Evolutionary conservation across 2,329 filamentous ascomycete species (phyloP).

Genomic region (Capronia coronata): DNA sequence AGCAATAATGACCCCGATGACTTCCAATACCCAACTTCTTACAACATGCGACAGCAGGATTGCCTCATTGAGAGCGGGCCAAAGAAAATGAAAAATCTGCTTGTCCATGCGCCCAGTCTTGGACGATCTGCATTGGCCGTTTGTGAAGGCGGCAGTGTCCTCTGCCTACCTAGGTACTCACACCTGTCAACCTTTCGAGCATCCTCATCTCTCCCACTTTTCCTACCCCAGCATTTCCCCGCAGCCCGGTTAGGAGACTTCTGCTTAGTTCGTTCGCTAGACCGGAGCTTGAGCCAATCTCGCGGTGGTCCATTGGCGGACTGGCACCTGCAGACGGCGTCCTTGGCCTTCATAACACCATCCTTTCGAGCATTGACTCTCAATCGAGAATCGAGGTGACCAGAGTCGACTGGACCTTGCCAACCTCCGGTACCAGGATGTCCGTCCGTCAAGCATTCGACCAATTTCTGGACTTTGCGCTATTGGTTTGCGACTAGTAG

Average conservation of each 20-base stretch:
- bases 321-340: background rate
- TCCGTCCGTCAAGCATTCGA: slow-evolving; percentile 7
- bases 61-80: background rate
- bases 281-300: slow-evolving; percentile 12
- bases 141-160: background rate
- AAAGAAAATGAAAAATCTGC: background rate
- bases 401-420: slow-evolving; percentile 13
- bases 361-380: slow-evolving; percentile 14
- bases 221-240: slow-evolving; percentile 25
- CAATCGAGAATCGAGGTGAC: slow-evolving; percentile 3
- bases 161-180: too few species aligned
- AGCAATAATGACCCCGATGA: background rate
- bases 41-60: background rate
- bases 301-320: slow-evolving; percentile 12
- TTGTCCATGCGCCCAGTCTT: too few species aligned
- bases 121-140: too few species aligned
- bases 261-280: slow-evolving; percentile 16
- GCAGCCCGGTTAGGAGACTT: slow-evolving; percentile 7
- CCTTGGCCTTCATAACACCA: background rate
- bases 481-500: background rate
- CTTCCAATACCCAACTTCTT: background rate
- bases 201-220: background rate
- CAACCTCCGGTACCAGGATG: slow-evolving; percentile 8
- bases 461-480: slow-evolving; percentile 15
- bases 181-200: too few species aligned